Evolutionary conservation across 2,329 filamentous ascomycete genomes (phyloP), one percentile per base, ranked within the genome.

Genomic region (Ceratocystis huliohia): DNA sequence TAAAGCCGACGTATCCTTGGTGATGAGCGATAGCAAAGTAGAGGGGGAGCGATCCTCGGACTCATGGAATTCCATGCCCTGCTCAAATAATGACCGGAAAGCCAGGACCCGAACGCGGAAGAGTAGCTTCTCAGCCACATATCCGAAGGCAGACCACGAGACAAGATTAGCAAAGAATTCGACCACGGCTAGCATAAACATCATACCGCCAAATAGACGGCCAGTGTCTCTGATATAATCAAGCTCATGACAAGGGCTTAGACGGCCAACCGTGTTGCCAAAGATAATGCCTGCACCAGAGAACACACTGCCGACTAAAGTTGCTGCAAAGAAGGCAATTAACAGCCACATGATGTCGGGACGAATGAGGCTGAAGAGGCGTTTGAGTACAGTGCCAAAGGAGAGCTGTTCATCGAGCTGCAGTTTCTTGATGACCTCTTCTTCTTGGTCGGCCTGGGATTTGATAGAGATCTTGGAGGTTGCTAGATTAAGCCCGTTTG

Each of bases 21-120:
- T 90, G 69, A 91, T 87, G 69, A 86, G 82, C 0, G 84, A 84
- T 1, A 90, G 77, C 4, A 91, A 77, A 10, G 79, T 75, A 0
- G 84, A 79, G 0, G 88, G 84, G 0, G 80, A 85, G 28, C 86
- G 81, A 3, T 79, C 81, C 25, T 82, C 79, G 0, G 85, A 84
- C 71, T 89, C 83, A 71, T 90, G 87, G 87, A 87, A 91, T 68
- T 87, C 80, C 61, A 88, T 75, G 68, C 85, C 84, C 73, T 89
- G 86, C 67, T 84, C 78, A 63, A 88, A 81, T 1, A 89, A 74
- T 0, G 86, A 83, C 1, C 84, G 81, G 72, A 89, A 83, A 0
- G 84, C 86, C 1, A 87, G 74, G 1, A 87, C 80, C 64, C 86
- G 80, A 8, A 88, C 81, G 57, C 78, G 81, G 72, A 84, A 86